A percentile compares a stretch with the other conserved stretches of the same genome.
These are phyloP conservation scores for Rhizophagus prolifer DNA, from an alignment of 192 early-diverging fungal species.

Conservation along the genomic window DNA sequence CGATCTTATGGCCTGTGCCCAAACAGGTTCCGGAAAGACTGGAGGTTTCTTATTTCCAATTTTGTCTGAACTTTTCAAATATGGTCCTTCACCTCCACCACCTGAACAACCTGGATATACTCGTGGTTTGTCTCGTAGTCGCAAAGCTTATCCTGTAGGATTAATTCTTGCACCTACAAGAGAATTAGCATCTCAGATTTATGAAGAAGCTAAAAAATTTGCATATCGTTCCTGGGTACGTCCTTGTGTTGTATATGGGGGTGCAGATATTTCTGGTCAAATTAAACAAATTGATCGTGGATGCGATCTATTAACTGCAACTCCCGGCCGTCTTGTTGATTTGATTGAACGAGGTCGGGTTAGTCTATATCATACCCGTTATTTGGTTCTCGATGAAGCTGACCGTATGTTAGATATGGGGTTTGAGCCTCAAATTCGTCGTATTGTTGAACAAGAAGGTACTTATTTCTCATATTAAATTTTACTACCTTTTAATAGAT, in stretches of 20 bases:
- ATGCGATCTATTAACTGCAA: conserved; percentile 91
- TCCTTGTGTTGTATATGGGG: conserved; percentile 94
- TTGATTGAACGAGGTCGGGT: conserved; percentile 80
- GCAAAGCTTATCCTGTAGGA: conserved; percentile 72
- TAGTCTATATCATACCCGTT: conserved; percentile 76
- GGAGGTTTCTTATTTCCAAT: conserved; percentile 98
- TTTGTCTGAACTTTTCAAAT: conserved; percentile 85
- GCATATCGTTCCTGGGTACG: conserved; percentile 89
- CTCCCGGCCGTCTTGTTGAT: conserved; percentile 95
- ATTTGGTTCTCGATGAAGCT: conserved; percentile 92
- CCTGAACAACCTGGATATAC: conserved; percentile 37
- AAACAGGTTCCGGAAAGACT: conserved; percentile 95
- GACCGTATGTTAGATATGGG: conserved; percentile 98
- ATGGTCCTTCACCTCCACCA: conserved; percentile 61
- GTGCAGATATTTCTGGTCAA: conserved; percentile 88
- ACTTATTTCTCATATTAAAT: not conserved
- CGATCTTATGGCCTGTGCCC: conserved; percentile 99
- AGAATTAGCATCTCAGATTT: conserved; percentile 93
- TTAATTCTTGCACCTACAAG: conserved; percentile 94
- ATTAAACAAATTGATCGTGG: conserved; percentile 87
- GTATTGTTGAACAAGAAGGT: conserved; percentile 76
- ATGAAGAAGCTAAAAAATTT: conserved; percentile 85
- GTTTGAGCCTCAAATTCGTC: conserved; percentile 89
- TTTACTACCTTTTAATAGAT: not conserved
- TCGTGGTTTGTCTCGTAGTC: conserved; percentile 61